A percentile compares a stretch with the other conserved stretches of the same genome.
Evolutionary conservation across 805 yeast genomes (phyloP).

Genomic region (Pichia heedii): DNA sequence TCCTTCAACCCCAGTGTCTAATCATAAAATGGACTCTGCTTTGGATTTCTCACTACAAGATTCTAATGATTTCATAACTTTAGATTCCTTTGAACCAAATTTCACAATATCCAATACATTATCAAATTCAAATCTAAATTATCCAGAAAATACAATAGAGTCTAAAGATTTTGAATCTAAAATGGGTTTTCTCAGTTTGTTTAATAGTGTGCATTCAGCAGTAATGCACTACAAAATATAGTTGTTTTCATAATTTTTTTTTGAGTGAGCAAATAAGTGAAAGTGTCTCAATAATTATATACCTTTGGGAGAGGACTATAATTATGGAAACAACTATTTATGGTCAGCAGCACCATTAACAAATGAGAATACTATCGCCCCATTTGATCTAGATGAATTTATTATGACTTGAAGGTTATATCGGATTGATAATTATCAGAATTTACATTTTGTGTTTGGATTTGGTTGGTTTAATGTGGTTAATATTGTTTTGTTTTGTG

Average conservation of each 20-base stretch:
- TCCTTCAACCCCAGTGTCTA: not conserved
- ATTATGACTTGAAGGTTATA: slow-evolving; percentile 8
- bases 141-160: slow-evolving; percentile 6
- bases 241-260: not conserved
- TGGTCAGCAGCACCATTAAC: slow-evolving; percentile 35
- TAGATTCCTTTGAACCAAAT: not conserved
- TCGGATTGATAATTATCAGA: not conserved
- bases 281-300: not conserved
- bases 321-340: not conserved
- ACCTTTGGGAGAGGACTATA: slow-evolving; percentile 1
- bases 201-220: slow-evolving; percentile 35
- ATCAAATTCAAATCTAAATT: not conserved
- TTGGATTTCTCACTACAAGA: not conserved
- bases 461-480: not conserved
- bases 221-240: slow-evolving; percentile 20
- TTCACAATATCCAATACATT: not conserved
- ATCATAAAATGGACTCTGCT: not conserved
- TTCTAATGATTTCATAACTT: not conserved
- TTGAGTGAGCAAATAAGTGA: not conserved
- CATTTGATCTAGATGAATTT: slow-evolving; percentile 28
- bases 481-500: not conserved
- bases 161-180: slow-evolving; percentile 1
- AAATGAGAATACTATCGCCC: slow-evolving; percentile 20
- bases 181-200: slow-evolving; percentile 26
- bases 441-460: not conserved